These are phyloP conservation scores for Alternaria brassicicola DNA, from an alignment of 2,329 filamentous ascomycete genomes.

Conservation along the genomic window DNA sequence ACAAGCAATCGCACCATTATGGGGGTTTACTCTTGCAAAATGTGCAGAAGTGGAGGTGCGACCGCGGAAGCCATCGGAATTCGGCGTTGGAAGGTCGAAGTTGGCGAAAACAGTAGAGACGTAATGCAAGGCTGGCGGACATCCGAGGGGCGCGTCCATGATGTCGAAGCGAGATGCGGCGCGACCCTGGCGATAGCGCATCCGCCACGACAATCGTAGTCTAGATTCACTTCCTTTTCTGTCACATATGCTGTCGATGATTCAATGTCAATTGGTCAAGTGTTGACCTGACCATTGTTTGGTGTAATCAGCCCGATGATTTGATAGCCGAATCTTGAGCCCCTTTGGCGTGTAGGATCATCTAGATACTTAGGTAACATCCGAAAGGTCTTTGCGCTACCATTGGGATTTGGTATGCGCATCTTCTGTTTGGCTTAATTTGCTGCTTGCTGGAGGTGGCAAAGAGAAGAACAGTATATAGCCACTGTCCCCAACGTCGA, in stretches of 20 bases:
- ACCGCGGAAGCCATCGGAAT: not conserved
- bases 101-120: not conserved
- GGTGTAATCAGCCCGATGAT: too few species aligned
- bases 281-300: not conserved
- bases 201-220: slow-evolving; percentile 8
- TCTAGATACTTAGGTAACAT: too few species aligned
- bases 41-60: not conserved
- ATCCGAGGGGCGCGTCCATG: slow-evolving; percentile 7
- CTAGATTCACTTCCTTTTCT: not conserved
- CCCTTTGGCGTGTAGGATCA: not conserved
- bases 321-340: too few species aligned
- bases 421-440: not conserved
- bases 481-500: not conserved
- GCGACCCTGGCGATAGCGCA: slow-evolving; percentile 13
- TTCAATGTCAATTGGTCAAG: not conserved
- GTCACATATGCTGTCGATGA: too few species aligned
- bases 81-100: not conserved
- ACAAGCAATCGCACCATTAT: slow-evolving; percentile 34
- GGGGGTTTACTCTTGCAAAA: not conserved
- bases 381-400: too few species aligned
- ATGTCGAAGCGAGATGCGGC: slow-evolving; percentile 10
- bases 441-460: not conserved
- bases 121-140: not conserved
- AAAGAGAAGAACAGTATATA: not conserved
- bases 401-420: not conserved